Conservation (phyloP, 2,329 filamentous ascomycete genomes). For the Colletotrichum limetticola region DNA sequence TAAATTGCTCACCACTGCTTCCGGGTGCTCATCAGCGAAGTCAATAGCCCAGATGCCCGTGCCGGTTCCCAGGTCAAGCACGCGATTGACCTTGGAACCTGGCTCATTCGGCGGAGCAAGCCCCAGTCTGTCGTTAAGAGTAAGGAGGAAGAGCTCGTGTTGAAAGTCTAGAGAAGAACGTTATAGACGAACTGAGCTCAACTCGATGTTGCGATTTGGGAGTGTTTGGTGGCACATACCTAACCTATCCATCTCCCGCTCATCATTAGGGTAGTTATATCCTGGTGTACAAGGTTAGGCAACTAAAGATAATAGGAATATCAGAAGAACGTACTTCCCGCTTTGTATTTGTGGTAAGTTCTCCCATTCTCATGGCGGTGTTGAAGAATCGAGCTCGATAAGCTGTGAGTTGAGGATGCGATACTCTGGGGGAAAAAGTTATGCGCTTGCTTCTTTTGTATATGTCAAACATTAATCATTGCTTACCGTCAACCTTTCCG, state of each 20-base stretch:
- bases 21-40: conserved; percentile 49
- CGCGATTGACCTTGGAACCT: conserved; percentile 38
- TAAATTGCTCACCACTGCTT: conserved; percentile 39
- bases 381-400: too few relatives aligned
- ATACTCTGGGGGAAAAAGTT: too few relatives aligned
- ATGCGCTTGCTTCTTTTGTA: too few relatives aligned
- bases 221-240: neutral
- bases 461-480: too few relatives aligned
- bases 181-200: too few relatives aligned
- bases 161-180: conserved; percentile 42
- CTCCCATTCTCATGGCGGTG: conserved; percentile 5
- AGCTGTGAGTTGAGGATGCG: too few relatives aligned
- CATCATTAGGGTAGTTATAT: conserved; percentile 31
- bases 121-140: conserved; percentile 43
- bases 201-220: too few relatives aligned
- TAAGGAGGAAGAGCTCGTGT: conserved; percentile 47
- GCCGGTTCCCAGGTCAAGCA: conserved; percentile 59
- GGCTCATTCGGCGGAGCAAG: conserved; percentile 39
- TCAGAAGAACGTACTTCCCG: neutral
- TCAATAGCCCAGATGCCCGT: conserved; percentile 59
- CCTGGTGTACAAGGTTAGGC: neutral
- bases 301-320: too few relatives aligned
- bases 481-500: too few relatives aligned
- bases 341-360: conserved; percentile 47
- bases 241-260: conserved; percentile 22